Evolutionary conservation across 2,329 filamentous ascomycete genomes (phyloP), one percentile per base, ranked within the genome.

Genomic region (Arthrobotrys musiformis): DNA sequence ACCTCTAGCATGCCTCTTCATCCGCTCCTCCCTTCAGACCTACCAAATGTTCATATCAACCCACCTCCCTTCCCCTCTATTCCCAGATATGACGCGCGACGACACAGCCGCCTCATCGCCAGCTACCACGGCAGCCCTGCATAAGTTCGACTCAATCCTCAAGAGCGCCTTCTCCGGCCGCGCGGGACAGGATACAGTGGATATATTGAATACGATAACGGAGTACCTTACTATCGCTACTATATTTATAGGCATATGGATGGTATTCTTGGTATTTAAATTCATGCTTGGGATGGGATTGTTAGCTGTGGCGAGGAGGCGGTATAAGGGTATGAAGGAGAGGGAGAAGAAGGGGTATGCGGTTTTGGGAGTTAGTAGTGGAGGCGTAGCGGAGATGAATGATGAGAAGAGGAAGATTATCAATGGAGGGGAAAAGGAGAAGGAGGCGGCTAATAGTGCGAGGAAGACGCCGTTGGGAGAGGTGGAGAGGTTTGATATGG

Each of bases 21-120:
- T 99, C 83, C 90, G 96, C 48, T 93, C 96, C 54, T 94, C 93
- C 0, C 88, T 98, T 48, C 95, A 99, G 83, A 97, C 94, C 5
- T 99, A 98, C 84, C 92, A 97, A 84, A 98, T 98, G 94, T 97
- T 98, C 82, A 88, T 98, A 13, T 92, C 94, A 2, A 94, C 93
- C 0, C 91, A 97, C 81, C 87, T 97, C 35, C 91, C 93, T 0
- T 88, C 91, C 7, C 92, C 93, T 0, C 86, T 93, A 0, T 86
- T 88, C 26, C 86, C 90, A 26, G 89, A 90, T 2, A 86, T 89
- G 28, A 88, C 91, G 56, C 22, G 56, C 2, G 64, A 58, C 22
- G 64, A 63, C 26, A 30, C 84, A 82, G 0, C 86, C 89, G 87
- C 88, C 0, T 87, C 90, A 0, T 94, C 92, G 0, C 91, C 92